Percentiles rank a stretch among this genome's conserved stretches.
Conservation (phyloP, 192 early-diverging fungal species). For the Entrophospora sp. region DNA sequence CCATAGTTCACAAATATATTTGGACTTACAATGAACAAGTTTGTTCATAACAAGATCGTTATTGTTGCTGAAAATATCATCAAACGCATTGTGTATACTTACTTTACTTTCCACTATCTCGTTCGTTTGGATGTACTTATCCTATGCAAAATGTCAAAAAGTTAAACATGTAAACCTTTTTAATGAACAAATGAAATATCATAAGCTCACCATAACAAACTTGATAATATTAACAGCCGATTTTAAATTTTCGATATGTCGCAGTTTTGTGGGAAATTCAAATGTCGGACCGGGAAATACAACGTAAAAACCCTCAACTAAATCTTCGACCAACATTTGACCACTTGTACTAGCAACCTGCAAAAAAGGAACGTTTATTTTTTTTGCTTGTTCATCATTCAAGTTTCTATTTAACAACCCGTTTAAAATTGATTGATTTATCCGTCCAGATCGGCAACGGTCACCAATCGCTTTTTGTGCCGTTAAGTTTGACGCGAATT, state of each 20-base stretch:
- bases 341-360: conserved; percentile 18
- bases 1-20: conserved; percentile 14
- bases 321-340: conserved; percentile 18
- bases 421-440: conserved; percentile 22
- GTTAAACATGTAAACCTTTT: conserved; percentile 16
- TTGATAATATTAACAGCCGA: conserved; percentile 18
- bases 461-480: conserved; percentile 3
- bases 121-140: conserved; percentile 17
- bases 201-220: conserved; percentile 17
- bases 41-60: neutral
- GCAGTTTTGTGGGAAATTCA: conserved; percentile 22
- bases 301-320: conserved; percentile 17
- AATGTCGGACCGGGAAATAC: conserved; percentile 15
- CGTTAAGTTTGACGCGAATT: conserved; percentile 16
- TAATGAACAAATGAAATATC: neutral
- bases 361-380: conserved; percentile 21
- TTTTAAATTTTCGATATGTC: conserved; percentile 20
- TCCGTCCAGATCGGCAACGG: neutral
- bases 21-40: conserved; percentile 14
- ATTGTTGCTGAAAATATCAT: conserved; percentile 17
- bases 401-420: conserved; percentile 18
- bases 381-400: conserved; percentile 17
- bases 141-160: conserved; percentile 18
- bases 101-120: conserved; percentile 15
- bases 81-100: conserved; percentile 15